phyloP scores from a whole-genome alignment of 164 flowering plant species.

The Cinnamomum micranthum region DNA sequence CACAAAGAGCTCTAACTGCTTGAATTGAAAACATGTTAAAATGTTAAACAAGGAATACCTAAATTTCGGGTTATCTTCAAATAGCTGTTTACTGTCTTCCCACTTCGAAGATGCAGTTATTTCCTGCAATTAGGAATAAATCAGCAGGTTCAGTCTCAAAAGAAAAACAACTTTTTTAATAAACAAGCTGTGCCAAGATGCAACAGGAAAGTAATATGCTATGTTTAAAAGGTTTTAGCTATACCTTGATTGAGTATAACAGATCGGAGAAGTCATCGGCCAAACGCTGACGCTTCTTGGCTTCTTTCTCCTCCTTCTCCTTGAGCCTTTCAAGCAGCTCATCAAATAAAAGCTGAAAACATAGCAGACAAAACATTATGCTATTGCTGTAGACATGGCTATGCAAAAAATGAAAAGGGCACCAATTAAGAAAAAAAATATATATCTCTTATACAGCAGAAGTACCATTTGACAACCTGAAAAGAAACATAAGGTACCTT shows the following conservation, averaged over 20 bases:
- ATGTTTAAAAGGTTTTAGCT: not conserved
- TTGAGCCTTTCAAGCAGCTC: conserved; percentile 73
- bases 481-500: too few species aligned
- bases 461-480: too few species aligned
- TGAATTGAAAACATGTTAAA: not conserved
- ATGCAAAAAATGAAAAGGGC: not conserved
- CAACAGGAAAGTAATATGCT: not conserved
- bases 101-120: conserved; percentile 68
- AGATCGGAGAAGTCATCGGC: conserved; percentile 74
- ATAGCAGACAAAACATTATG: not conserved
- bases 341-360: conserved; percentile 73
- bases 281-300: conserved; percentile 76
- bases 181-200: not conserved
- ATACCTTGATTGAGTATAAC: conserved; percentile 64
- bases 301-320: conserved; percentile 97
- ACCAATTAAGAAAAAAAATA: not conserved
- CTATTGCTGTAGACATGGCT: not conserved
- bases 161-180: too few species aligned
- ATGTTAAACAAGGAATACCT: conserved; percentile 34
- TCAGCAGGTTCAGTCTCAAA: too few species aligned
- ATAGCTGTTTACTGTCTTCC: conserved; percentile 71
- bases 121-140: conserved; percentile 42
- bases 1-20: not conserved
- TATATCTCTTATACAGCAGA: too few species aligned
- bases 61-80: conserved; percentile 84